Base-by-base conservation (phyloP, 2,329 filamentous ascomycete genomes). In the Tympanopsis confertula region DNA sequence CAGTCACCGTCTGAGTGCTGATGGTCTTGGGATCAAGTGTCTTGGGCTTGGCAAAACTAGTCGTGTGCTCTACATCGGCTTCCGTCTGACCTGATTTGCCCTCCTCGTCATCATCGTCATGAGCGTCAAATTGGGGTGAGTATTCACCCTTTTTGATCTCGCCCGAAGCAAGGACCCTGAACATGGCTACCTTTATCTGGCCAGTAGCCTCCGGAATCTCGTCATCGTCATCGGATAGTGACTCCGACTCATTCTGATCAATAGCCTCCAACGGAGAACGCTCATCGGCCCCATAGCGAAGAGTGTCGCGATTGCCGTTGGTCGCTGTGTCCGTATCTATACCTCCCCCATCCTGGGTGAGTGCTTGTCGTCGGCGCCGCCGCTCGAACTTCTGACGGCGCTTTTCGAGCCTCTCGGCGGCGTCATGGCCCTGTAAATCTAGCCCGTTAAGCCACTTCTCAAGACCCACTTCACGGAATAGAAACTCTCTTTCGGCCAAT, bases 141-240 rank as follows among this genome's bases (percentile, higher is more conserved):
- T 96, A 98, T 60, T 96, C 91, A 44, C 91, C 91, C 54, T 88
- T 86, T 63, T 95, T 95, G 55, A 98, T 94, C 58, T 96, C 91
- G 13, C 91, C 91, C 5, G 87, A 94, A 2, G 91, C 91, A 35
- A 96, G 68, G 7, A 98, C 91, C 19, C 91, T 78, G 60, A 95
- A 96, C 65, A 98, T 79, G 44, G 89, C 87, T 14, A 98, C 87
- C 62, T 96, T 96, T 65, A 98, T 98, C 62, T 98, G 91, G 7
- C 91, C 91, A 4, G 91, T 84, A 10, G 91, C 86, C 66, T 96
- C 91, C 10, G 89, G 87, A 1, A 86, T 85, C 49, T 89, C 86
- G 56, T 95, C 87, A 48, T 89, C 85, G 42, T 86, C 74, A 36
- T 65, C 61, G 13, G 76, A 83, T 4, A 74, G 71, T 24, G 83